Conservation (phyloP, 345 rosid species). For the Hibiscus tridactylites region DNA sequence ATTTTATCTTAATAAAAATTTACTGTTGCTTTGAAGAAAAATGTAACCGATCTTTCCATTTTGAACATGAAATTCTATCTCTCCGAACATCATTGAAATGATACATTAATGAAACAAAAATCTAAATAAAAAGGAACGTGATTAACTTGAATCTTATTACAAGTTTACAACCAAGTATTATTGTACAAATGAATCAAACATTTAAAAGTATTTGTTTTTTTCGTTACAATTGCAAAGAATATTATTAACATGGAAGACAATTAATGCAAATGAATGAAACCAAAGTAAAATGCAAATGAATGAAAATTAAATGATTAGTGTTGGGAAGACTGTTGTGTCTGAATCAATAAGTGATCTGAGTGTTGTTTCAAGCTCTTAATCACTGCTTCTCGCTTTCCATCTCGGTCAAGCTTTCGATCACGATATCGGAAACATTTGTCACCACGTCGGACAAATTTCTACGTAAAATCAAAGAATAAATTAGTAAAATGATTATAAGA, state of each 20-base stretch:
- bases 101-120: not conserved
- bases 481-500: not conserved
- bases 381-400: not conserved
- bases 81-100: too few species aligned
- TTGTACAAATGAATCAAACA: not conserved
- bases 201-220: not conserved
- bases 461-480: not conserved
- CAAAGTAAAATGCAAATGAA: not conserved
- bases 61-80: too few species aligned
- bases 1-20: too few species aligned
- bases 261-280: not conserved
- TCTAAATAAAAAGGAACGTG: not conserved
- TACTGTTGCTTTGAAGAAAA: too few species aligned
- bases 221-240: not conserved
- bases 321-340: not conserved
- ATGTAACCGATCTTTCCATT: too few species aligned
- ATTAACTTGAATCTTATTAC: slow-evolving; percentile 2
- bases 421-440: not conserved
- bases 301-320: not conserved
- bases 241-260: not conserved
- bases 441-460: not conserved
- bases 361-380: not conserved
- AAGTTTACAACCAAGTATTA: not conserved
- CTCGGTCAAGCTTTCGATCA: not conserved
- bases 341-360: not conserved